Conservation (phyloP, 1,284 basidiomycete genomes). For the Cerrena zonata region DNA sequence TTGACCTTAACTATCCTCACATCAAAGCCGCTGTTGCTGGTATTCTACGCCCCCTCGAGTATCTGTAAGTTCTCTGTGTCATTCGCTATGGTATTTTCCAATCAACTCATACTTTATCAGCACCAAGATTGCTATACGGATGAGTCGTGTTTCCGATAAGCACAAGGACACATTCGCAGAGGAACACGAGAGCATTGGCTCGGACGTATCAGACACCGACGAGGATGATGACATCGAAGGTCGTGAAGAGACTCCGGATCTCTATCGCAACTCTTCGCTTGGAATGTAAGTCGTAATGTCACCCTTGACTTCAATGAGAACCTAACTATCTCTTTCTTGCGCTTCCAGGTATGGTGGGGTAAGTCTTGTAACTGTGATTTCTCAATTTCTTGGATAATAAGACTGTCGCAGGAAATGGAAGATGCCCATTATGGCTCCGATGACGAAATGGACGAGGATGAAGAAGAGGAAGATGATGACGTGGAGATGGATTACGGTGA, state of each 20-base stretch:
- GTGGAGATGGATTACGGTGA: conserved; percentile 85
- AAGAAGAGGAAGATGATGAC: conserved; percentile 74
- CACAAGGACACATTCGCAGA: conserved; percentile 51
- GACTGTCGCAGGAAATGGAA: conserved; percentile 67
- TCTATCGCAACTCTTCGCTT: conserved; percentile 94
- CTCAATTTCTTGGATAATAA: conserved; percentile 4
- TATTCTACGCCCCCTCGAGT: conserved; percentile 85
- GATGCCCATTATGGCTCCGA: conserved; percentile 63
- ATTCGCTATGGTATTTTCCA: not conserved
- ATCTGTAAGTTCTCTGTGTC: conserved; percentile 54
- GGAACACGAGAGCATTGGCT: conserved; percentile 52
- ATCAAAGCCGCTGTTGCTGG: conserved; percentile 81
- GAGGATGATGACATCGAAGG: conserved; percentile 40
- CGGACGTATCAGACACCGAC: conserved; percentile 58
- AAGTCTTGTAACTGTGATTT: conserved; percentile 27
- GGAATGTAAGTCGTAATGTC: conserved; percentile 69
- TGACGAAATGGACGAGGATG: conserved; percentile 78
- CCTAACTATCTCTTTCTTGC: not conserved
- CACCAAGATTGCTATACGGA: conserved; percentile 94
- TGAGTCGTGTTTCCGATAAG: conserved; percentile 79
- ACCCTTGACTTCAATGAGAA: not conserved
- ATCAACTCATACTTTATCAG: conserved; percentile 40
- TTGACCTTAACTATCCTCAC: conserved; percentile 94
- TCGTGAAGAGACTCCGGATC: conserved; percentile 82
- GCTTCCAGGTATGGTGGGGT: conserved; percentile 73